Conservation (phyloP, 768 basidiomycete genomes). For the Phylloporus sp. region DNA sequence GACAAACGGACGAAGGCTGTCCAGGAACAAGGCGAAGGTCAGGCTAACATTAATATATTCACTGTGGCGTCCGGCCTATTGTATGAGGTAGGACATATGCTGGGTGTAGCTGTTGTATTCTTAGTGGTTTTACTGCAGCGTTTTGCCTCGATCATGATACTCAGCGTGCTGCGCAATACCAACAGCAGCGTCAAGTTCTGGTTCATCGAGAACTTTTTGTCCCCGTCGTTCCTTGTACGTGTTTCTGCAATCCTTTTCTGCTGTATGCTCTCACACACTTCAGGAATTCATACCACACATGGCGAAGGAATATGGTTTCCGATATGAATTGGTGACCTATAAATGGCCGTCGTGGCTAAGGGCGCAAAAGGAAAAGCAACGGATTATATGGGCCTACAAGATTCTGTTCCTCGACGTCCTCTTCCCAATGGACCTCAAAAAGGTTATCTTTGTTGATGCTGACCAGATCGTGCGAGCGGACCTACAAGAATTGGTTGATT, state of each 20-base stretch:
- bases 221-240: slow-evolving; percentile 89
- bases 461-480: slow-evolving; percentile 98
- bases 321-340: slow-evolving; percentile 97
- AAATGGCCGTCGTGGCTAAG: slow-evolving; percentile 99
- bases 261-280: not conserved
- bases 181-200: slow-evolving; percentile 97
- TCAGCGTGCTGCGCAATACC: slow-evolving; percentile 93
- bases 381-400: slow-evolving; percentile 99
- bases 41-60: slow-evolving; percentile 97
- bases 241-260: not conserved
- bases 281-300: slow-evolving; percentile 95
- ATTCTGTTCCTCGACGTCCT: slow-evolving; percentile 98
- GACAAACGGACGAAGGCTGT: slow-evolving; percentile 14
- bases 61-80: slow-evolving; percentile 96
- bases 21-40: slow-evolving; percentile 33
- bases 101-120: not conserved
- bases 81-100: slow-evolving; percentile 70
- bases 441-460: slow-evolving; percentile 98
- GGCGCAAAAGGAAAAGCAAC: slow-evolving; percentile 95
- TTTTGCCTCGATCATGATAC: slow-evolving; percentile 97
- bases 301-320: slow-evolving; percentile 87
- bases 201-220: slow-evolving; percentile 99
- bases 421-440: slow-evolving; percentile 98
- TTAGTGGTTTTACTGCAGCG: slow-evolving; percentile 48
- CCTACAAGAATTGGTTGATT: slow-evolving; percentile 88